A percentile compares a stretch with the other conserved stretches of the same genome.
Evolutionary conservation across 164 flowering plant species (phyloP).

Genomic region (Vitis riparia): DNA sequence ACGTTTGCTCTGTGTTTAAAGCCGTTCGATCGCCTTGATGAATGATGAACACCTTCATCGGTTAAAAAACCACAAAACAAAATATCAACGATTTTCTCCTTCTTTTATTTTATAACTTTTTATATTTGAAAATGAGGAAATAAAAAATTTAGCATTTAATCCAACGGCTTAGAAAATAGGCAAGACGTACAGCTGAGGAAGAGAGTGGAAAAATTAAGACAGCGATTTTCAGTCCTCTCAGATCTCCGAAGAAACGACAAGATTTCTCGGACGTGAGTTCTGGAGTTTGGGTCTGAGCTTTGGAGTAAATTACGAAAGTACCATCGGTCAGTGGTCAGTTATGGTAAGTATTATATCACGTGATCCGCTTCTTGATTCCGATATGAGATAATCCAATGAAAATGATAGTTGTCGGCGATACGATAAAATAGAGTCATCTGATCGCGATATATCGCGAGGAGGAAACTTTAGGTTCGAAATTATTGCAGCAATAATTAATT

Average conservation of each 20-base stretch:
- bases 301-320: conserved; percentile 11
- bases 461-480: neutral
- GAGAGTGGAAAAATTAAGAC: neutral
- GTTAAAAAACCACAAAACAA: too few species aligned
- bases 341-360: conserved; percentile 22
- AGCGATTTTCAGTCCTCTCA: conserved; percentile 21
- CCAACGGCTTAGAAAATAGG: neutral
- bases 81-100: too few species aligned
- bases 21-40: neutral
- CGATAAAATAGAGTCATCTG: neutral
- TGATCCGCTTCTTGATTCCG: conserved; percentile 20
- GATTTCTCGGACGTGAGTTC: conserved; percentile 16
- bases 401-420: neutral
- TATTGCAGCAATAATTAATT: neutral
- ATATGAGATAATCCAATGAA: conserved; percentile 4
- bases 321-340: conserved; percentile 10
- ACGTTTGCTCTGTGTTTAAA: neutral
- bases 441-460: neutral
- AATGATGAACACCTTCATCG: too few species aligned
- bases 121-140: too few species aligned
- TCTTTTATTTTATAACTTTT: neutral
- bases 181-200: neutral
- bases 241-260: conserved; percentile 29
- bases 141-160: neutral
- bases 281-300: neutral